Evolutionary conservation across 192 early-diverging fungal species (phyloP), one percentile per base, ranked within the genome.

Genomic region (Podila clonocystis): DNA sequence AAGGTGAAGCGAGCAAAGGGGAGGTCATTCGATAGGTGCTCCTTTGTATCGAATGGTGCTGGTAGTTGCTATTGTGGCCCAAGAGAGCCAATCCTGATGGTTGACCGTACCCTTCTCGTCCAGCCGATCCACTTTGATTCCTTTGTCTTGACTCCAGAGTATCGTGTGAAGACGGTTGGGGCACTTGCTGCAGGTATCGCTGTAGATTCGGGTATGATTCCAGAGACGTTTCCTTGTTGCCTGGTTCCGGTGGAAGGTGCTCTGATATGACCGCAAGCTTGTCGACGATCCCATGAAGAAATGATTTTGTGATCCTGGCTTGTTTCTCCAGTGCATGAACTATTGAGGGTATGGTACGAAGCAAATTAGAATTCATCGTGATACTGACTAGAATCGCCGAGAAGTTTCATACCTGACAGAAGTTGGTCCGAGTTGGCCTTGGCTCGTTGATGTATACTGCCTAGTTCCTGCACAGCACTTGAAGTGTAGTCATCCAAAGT

Each of bases 311-410:
- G 12, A 65, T 66, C 9, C 41, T 28, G 4, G 76, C 69, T 34
- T 72, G 70, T 22, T 79, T 79, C 41, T 68, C 41, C n/a, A 72
- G 8, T 5, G 69, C 76, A 45, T 77, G 75, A 15, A 70, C 75
- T 70, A 62, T 15, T 12, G 41, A 1, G 4, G 13, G 4, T 3
- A 62, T 19, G 19, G 6, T 15, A 62, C 20, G 19, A 24, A 60
- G 19, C 4, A 65, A 11, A 19, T 58, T 50, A 12, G n/a, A 59
- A 31, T 4, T 17, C 7, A 1, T 17, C n/a, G 9, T 4, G 41
- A 8, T 29, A 17, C 1, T 12, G 2, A 4, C 4, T 19, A 2
- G 6, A 65, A 1, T 6, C 19, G 26, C n/a, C n/a, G 0, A n/a
- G 38, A 6, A 1, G 7, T 1, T 11, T 36, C 31, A 33, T 62